Conservation (phyloP, 139 green algal genomes). For the Chlamydomonas eustigma region DNA sequence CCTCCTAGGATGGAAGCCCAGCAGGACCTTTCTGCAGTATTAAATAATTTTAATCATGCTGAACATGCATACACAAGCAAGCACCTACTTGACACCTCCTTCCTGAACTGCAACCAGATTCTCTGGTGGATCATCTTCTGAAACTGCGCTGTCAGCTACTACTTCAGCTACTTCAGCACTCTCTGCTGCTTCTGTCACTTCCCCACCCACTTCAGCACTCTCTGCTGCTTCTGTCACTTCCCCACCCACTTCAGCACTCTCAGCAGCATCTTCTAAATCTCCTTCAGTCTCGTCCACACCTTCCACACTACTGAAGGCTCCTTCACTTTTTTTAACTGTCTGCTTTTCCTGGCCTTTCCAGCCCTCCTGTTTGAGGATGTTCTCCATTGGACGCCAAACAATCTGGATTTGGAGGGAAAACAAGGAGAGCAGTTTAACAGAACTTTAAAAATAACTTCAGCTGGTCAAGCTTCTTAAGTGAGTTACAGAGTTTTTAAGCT, state of each 20-base stretch:
- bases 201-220: neutral
- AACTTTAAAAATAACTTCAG: too few species aligned
- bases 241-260: neutral
- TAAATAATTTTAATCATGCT: too few species aligned
- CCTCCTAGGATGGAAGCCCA: too few species aligned
- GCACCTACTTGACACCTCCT: neutral
- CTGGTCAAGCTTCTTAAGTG: too few species aligned
- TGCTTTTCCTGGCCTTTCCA: neutral
- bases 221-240: neutral
- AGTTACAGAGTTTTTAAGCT: too few species aligned
- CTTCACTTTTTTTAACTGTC: too few species aligned
- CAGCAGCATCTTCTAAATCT: neutral
- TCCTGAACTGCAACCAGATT: neutral
- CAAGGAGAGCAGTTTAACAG: too few species aligned
- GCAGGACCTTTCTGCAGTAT: too few species aligned
- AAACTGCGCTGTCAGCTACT: neutral
- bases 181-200: neutral
- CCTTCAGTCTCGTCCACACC: neutral
- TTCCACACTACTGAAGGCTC: too few species aligned
- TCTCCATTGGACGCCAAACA: constrained; percentile 51
- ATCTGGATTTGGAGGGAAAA: constrained; percentile 15
- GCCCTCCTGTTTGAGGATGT: constrained; percentile 69
- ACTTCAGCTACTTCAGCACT: neutral
- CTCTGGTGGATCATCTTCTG: neutral
- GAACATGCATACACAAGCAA: too few species aligned